Evolutionary conservation across 352 stramenopile genomes (phyloP).

Genomic region (Globisporangium sylvaticum): DNA sequence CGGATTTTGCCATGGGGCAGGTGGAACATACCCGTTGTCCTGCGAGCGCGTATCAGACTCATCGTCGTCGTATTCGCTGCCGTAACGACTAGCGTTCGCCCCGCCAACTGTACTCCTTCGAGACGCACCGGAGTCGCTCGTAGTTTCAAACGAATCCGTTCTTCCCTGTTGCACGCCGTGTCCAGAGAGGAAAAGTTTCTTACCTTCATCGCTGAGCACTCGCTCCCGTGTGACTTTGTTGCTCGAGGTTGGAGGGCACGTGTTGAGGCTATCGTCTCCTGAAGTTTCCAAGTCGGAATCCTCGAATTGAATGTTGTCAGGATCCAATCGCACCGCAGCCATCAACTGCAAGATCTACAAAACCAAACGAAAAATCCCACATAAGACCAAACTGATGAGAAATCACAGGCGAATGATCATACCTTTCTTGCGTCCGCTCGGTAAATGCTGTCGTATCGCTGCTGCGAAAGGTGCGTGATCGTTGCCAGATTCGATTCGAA

Average conservation of each 20-base stretch:
- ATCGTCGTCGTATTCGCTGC: slow-evolving; percentile 51
- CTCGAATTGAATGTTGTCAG: slow-evolving; percentile 72
- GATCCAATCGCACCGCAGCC: slow-evolving; percentile 72
- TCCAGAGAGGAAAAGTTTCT: slow-evolving; percentile 67
- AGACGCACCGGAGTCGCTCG: slow-evolving; percentile 24
- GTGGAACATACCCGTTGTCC: slow-evolving; percentile 47
- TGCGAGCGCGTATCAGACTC: slow-evolving; percentile 52
- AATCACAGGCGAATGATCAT: background rate
- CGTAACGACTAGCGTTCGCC: slow-evolving; percentile 36
- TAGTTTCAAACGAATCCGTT: slow-evolving; percentile 26
- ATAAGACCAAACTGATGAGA: background rate
- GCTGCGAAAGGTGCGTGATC: slow-evolving; percentile 83
- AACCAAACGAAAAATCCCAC: background rate
- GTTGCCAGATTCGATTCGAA: slow-evolving; percentile 75
- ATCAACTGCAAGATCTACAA: slow-evolving; percentile 69
- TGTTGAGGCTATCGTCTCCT: slow-evolving; percentile 42
- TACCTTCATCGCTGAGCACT: slow-evolving; percentile 83
- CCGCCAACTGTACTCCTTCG: slow-evolving; percentile 30
- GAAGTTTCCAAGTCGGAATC: slow-evolving; percentile 44
- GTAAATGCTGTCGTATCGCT: slow-evolving; percentile 82
- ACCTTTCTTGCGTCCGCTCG: slow-evolving; percentile 72
- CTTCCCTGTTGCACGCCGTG: slow-evolving; percentile 32
- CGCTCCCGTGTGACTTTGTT: slow-evolving; percentile 62
- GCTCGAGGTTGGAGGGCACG: slow-evolving; percentile 62
- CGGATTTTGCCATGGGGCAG: slow-evolving; percentile 19